Evolutionary conservation across 345 rosid species (phyloP).

Genomic region (Microcos paniculata): DNA sequence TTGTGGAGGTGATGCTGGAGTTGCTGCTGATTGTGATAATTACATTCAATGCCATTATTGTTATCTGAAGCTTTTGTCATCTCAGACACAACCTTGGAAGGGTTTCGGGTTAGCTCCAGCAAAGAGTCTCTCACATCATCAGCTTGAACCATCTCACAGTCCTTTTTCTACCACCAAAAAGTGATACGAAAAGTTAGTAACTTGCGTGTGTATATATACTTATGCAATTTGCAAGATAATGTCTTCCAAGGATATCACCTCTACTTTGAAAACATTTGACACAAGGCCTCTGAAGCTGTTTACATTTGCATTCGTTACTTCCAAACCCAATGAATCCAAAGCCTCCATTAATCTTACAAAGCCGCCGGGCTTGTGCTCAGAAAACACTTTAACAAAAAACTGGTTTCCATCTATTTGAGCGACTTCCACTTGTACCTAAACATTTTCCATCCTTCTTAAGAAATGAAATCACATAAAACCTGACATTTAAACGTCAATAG

Average conservation of each 20-base stretch:
- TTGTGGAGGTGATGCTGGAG: slow-evolving; percentile 36
- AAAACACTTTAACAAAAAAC: slow-evolving; percentile 86
- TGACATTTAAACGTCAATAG: not conserved
- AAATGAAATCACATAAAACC: not conserved
- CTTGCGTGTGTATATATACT: not conserved
- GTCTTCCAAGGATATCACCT: slow-evolving; percentile 38
- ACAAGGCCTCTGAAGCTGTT: slow-evolving; percentile 77
- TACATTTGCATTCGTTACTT: slow-evolving; percentile 80
- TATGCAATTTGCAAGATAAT: not conserved
- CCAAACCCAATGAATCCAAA: slow-evolving; percentile 77
- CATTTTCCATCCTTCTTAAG: not conserved
- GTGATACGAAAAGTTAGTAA: not conserved
- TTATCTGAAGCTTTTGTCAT: slow-evolving; percentile 40
- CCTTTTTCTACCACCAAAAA: slow-evolving; percentile 56
- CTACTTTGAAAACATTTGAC: slow-evolving; percentile 82
- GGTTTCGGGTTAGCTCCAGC: slow-evolving; percentile 68
- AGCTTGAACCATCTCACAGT: slow-evolving; percentile 71
- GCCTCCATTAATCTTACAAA: slow-evolving; percentile 85
- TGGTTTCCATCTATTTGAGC: slow-evolving; percentile 77
- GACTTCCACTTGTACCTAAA: slow-evolving; percentile 88
- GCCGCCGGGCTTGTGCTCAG: slow-evolving; percentile 85
- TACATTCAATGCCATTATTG: slow-evolving; percentile 34
- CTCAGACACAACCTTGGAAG: slow-evolving; percentile 52
- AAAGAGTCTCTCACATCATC: slow-evolving; percentile 75
- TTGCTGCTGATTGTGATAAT: slow-evolving; percentile 42